Evolutionary conservation across 257 asterid species (phyloP), one percentile per base, ranked within the genome.

Genomic region (Penstemon barbatus): DNA sequence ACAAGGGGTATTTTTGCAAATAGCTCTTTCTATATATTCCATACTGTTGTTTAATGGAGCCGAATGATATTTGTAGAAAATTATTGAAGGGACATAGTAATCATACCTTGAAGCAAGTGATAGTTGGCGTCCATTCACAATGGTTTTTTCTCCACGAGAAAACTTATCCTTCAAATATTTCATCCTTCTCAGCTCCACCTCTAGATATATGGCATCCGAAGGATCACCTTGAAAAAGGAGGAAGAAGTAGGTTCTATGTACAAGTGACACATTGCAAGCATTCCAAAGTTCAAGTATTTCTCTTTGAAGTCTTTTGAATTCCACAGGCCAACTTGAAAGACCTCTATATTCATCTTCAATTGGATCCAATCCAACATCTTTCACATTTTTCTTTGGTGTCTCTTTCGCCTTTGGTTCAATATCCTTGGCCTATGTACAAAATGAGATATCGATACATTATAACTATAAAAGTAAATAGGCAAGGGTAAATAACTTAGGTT

Each of bases 201-300:
- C 91, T 80, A 94, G 63, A 75, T 94, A 91, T 71, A 94, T 78
- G 48, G 99, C 94, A 42, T 94, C 99, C 10, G 88, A 75, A 1
- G 95, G 86, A 72, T 94, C 99, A 3, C 99, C 97, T 81, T 76
- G 95, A 75, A 94, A 94, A 25, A 94, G 86, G 68, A 86, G 83
- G 87, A 73, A 86, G 81, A 94, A 91, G 72, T 89, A 94, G 62
- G 96, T 84, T 69, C 99, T 77, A 71, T 89, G 98, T n/a, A 83
- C 90, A 9, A 94, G 77, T 1, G 97, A 91, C 37, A 89, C 88
- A 49, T 86, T 74, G 83, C 97, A 94, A 59, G 74, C 84, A 44
- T 87, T 80, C 98, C 99, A 94, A 63, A 87, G 97, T 67, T 87
- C 84, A 12, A 94, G 70, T 63, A 94, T 94, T 71, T 91, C 93